Conservation (phyloP, 306 rosid species). For the Inga laurina region DNA sequence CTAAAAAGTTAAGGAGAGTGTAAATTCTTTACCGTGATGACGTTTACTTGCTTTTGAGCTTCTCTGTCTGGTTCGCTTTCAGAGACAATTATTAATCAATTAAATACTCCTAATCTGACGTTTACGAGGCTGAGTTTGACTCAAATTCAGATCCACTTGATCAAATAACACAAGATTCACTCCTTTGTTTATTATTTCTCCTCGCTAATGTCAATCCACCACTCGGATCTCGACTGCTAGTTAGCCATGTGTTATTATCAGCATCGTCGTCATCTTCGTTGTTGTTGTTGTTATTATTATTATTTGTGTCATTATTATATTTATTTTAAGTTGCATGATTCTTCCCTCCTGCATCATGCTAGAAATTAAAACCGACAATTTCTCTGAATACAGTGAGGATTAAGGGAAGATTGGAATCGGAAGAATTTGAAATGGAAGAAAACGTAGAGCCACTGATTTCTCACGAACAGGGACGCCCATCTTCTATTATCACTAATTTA, state of each 20-base stretch:
- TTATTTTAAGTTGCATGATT: not conserved
- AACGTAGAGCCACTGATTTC: slow-evolving; percentile 31
- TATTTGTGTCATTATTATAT: not conserved
- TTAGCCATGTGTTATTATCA: not conserved
- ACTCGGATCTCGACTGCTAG: not conserved
- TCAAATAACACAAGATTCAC: not conserved
- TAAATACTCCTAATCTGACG: not conserved
- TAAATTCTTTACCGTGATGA: not conserved
- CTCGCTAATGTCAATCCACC: not conserved
- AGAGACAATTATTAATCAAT: not conserved
- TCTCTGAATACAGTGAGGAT: not conserved
- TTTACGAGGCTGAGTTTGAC: not conserved
- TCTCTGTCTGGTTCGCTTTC: not conserved
- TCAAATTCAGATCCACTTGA: not conserved
- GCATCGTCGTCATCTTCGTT: not conserved
- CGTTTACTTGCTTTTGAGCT: not conserved
- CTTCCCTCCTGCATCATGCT: not conserved
- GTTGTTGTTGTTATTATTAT: not conserved
- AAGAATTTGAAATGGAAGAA: slow-evolving; percentile 39
- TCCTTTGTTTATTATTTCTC: not conserved
- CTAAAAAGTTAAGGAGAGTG: not conserved
- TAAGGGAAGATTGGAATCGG: not conserved
- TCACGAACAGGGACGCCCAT: slow-evolving; percentile 36
- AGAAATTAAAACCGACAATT: not conserved
- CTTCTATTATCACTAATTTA: slow-evolving; percentile 49